phyloP scores from a whole-genome alignment of 176 grass and related monocot genomes.

The Triticum urartu region DNA sequence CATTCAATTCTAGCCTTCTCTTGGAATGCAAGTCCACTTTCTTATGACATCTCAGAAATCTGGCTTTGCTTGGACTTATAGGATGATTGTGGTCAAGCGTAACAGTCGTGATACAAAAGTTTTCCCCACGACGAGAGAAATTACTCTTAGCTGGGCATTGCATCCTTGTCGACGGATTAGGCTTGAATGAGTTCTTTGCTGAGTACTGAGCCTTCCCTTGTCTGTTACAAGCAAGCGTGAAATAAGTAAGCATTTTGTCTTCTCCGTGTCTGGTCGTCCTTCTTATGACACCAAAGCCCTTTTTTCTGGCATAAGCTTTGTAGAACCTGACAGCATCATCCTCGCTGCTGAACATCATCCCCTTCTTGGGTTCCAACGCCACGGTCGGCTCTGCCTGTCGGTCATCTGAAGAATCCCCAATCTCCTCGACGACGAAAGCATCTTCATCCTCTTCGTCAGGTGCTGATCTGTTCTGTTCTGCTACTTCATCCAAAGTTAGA shows the following conservation, averaged over 20 bases:
- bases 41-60: neutral
- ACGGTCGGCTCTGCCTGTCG: neutral
- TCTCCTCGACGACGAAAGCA: neutral
- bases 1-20: slow-evolving; percentile 1
- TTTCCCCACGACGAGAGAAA: neutral
- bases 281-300: neutral
- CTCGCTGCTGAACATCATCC: neutral
- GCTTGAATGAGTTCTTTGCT: neutral
- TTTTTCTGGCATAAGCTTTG: neutral
- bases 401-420: neutral
- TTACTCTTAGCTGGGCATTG: neutral
- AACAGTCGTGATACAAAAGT: neutral
- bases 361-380: neutral
- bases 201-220: slow-evolving; percentile 12
- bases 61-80: neutral
- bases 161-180: neutral
- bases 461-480: neutral
- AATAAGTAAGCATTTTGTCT: neutral
- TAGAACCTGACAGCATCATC: neutral
- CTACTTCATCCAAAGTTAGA: neutral
- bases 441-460: neutral
- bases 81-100: neutral
- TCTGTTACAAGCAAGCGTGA: neutral
- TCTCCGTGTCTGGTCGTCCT: neutral
- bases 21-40: neutral